Percentiles rank a stretch among this genome's conserved stretches.
Conservation (phyloP, 495 filamentous ascomycete species). For the Peziza echinospora region DNA sequence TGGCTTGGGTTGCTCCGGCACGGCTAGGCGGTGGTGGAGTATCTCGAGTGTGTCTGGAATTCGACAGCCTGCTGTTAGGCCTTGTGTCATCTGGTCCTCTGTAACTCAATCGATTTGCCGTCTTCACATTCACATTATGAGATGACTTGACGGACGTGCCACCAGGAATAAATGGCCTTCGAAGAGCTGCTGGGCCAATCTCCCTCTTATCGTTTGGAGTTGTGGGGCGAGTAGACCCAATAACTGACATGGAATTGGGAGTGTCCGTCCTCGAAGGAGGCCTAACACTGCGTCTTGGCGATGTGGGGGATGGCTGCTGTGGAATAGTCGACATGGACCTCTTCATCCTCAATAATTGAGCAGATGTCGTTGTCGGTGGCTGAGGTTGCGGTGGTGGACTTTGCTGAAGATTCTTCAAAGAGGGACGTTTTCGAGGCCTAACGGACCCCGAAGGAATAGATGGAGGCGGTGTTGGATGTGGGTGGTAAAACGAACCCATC, state of each 20-base stretch:
- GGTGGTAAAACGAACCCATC: slow-evolving; percentile 32
- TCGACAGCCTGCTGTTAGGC: slow-evolving; percentile 28
- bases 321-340: slow-evolving; percentile 64
- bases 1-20: slow-evolving; percentile 35
- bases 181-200: slow-evolving; percentile 32
- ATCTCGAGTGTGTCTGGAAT: slow-evolving; percentile 14
- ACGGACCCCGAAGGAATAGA: not conserved
- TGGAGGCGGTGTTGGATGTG: slow-evolving; percentile 18
- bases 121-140: slow-evolving; percentile 56
- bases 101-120: slow-evolving; percentile 34
- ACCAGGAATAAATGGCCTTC: slow-evolving; percentile 60
- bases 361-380: slow-evolving; percentile 40
- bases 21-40: slow-evolving; percentile 33
- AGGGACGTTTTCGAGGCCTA: slow-evolving; percentile 27
- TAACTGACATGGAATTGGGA: slow-evolving; percentile 22
- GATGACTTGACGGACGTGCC: slow-evolving; percentile 52
- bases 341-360: slow-evolving; percentile 61
- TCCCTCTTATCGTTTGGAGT: slow-evolving; percentile 45
- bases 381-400: slow-evolving; percentile 36
- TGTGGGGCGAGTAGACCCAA: slow-evolving; percentile 36
- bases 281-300: slow-evolving; percentile 23
- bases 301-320: slow-evolving; percentile 22
- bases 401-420: slow-evolving; percentile 37
- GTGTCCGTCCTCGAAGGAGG: slow-evolving; percentile 17
- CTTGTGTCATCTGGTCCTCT: slow-evolving; percentile 23